These are phyloP conservation scores for Oehlia diaphana DNA, from an alignment of 192 early-diverging fungal species.

Conservation along the genomic window DNA sequence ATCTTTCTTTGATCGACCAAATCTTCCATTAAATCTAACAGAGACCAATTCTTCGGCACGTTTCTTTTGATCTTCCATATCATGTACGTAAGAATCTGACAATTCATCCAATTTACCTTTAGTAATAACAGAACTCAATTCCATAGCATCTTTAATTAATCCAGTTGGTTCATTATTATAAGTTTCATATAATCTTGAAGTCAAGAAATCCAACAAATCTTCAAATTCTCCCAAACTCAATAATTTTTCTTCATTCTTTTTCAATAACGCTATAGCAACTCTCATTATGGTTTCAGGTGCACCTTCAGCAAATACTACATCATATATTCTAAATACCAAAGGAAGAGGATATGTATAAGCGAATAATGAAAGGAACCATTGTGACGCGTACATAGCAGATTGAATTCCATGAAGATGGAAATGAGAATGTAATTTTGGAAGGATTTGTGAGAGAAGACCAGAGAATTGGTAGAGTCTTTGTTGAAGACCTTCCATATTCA, in stretches of 20 bases:
- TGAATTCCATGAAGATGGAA: conserved; percentile 70
- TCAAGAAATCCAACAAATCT: conserved; percentile 78
- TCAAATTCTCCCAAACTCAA: conserved; percentile 74
- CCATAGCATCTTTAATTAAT: conserved; percentile 79
- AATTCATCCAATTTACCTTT: conserved; percentile 71
- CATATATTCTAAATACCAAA: conserved; percentile 88
- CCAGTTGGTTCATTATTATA: conserved; percentile 61
- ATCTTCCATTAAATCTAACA: conserved; percentile 52
- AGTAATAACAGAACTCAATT: conserved; percentile 65
- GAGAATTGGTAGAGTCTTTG: conserved; percentile 87
- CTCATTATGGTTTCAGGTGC: conserved; percentile 87
- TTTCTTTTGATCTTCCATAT: conserved; percentile 55
- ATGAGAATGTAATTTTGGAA: conserved; percentile 79
- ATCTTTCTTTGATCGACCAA: conserved; percentile 32
- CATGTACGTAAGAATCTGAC: conserved; percentile 53
- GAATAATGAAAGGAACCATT: conserved; percentile 98
- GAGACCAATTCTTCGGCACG: conserved; percentile 47
- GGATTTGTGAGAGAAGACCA: conserved; percentile 67
- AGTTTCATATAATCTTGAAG: conserved; percentile 77
- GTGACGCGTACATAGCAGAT: conserved; percentile 89
- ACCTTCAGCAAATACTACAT: conserved; percentile 91
- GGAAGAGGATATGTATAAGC: conserved; percentile 93
- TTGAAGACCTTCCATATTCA: conserved; percentile 93
- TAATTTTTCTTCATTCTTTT: conserved; percentile 72
- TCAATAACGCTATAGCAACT: conserved; percentile 84